These are phyloP conservation scores for Citrus glauca DNA, from an alignment of 345 rosid genomes.

Conservation along the genomic window DNA sequence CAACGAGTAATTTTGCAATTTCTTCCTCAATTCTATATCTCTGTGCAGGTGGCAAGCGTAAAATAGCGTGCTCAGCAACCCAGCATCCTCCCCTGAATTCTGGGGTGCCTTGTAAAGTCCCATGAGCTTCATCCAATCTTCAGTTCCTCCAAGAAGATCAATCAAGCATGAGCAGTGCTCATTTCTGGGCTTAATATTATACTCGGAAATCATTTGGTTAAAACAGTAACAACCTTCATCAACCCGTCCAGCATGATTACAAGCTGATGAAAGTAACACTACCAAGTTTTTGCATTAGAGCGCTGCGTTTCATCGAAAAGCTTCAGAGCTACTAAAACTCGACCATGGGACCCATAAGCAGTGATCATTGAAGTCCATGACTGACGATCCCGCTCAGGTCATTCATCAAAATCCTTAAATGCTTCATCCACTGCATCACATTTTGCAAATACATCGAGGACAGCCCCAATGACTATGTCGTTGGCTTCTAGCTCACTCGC, in stretches of 20 bases:
- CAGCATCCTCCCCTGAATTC: constrained; percentile 37
- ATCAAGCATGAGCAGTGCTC: constrained; percentile 75
- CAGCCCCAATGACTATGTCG: constrained; percentile 57
- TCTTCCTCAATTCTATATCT: constrained; percentile 30
- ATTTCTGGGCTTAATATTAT: constrained; percentile 35
- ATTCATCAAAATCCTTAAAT: constrained; percentile 29
- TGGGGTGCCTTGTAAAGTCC: constrained; percentile 28
- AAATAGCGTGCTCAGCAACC: constrained; percentile 57
- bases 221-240: constrained; percentile 48
- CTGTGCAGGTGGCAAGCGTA: too few species aligned
- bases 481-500: constrained; percentile 31
- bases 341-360: constrained; percentile 71
- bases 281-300: constrained; percentile 43
- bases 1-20: constrained; percentile 35
- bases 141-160: constrained; percentile 71
- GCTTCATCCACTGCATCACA: constrained; percentile 51
- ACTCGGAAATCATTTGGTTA: constrained; percentile 37
- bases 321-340: constrained; percentile 40
- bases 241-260: constrained; percentile 59
- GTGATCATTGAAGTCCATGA: constrained; percentile 74
- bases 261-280: constrained; percentile 59
- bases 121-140: constrained; percentile 58
- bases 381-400: constrained; percentile 48
- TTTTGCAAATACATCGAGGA: constrained; percentile 77
- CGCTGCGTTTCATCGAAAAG: constrained; percentile 52